phyloP scores from a whole-genome alignment of 1,284 basidiomycete species.

The Polyporus tsugae region DNA sequence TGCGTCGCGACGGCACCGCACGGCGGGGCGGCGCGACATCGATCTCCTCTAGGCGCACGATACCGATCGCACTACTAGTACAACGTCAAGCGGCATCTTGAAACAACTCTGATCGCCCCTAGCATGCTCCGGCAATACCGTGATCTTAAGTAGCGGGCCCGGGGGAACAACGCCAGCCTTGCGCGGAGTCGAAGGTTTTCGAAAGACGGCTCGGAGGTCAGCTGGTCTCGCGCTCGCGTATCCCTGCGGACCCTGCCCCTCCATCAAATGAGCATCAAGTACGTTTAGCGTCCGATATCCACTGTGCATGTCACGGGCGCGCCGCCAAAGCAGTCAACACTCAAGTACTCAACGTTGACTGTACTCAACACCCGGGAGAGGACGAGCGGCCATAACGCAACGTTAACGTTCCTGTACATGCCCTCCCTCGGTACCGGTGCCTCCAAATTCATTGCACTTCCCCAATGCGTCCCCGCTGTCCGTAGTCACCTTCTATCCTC shows the following conservation, averaged over 20 bases:
- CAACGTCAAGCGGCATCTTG: background rate
- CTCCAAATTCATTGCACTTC: too few species aligned
- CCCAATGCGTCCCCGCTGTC: too few species aligned
- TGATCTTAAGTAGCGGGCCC: too few species aligned
- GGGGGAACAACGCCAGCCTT: background rate
- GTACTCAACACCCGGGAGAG: too few species aligned
- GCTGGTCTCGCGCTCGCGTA: too few species aligned
- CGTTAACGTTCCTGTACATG: too few species aligned
- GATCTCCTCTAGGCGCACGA: conserved; percentile 7
- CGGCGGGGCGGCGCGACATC: background rate
- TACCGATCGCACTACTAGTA: background rate
- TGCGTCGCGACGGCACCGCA: background rate
- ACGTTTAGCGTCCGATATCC: background rate
- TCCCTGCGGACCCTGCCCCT: background rate
- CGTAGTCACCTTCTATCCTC: too few species aligned
- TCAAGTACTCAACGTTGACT: too few species aligned
- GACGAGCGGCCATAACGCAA: too few species aligned
- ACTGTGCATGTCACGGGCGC: too few species aligned
- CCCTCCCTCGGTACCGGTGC: too few species aligned
- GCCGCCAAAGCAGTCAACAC: too few species aligned
- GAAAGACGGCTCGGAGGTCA: background rate
- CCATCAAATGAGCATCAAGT: background rate
- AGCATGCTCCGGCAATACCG: background rate
- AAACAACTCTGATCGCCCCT: background rate
- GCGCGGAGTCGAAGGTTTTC: background rate